Percentiles rank a stretch among this genome's conserved stretches.
These are phyloP conservation scores for Incumbomyces delicatus DNA, from an alignment of 2,329 filamentous ascomycete species.

Conservation along the genomic window DNA sequence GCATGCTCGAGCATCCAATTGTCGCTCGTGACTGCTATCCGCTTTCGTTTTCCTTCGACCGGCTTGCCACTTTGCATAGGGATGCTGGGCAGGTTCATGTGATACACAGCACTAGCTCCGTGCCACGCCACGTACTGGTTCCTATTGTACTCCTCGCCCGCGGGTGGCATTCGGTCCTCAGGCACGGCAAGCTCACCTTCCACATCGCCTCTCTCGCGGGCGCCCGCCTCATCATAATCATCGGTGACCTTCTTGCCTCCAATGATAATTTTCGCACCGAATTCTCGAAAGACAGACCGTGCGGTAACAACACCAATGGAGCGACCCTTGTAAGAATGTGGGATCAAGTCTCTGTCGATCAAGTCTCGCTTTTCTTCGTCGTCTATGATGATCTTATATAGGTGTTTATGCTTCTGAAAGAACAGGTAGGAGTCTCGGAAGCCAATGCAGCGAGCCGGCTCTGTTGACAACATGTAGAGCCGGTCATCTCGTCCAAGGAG, in stretches of 20 bases:
- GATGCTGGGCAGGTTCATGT: constrained; percentile 68
- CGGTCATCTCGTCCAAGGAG: constrained; percentile 72
- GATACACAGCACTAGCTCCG: constrained; percentile 90
- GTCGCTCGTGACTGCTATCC: constrained; percentile 77
- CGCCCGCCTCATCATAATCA: constrained; percentile 75
- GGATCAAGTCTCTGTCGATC: constrained; percentile 90
- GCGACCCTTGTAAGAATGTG: constrained; percentile 95
- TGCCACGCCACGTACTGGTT: constrained; percentile 99
- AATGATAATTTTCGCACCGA: constrained; percentile 87
- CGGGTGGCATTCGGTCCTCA: constrained; percentile 63
- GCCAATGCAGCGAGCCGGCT: constrained; percentile 89
- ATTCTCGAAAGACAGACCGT: constrained; percentile 92
- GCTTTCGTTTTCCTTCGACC: constrained; percentile 68
- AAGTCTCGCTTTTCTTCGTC: constrained; percentile 96
- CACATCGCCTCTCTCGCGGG: constrained; percentile 63
- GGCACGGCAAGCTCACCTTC: constrained; percentile 91
- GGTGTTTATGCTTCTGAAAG: constrained; percentile 93
- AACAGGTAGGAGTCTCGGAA: constrained; percentile 98
- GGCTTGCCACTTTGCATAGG: constrained; percentile 65
- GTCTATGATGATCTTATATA: constrained; percentile 96
- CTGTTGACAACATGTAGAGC: constrained; percentile 96
- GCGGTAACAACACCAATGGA: constrained; percentile 96
- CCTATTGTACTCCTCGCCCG: constrained; percentile 89
- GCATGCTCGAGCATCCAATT: constrained; percentile 98
- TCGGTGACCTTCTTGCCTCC: constrained; percentile 78